Base-by-base conservation (phyloP, 2,329 filamentous ascomycete species). In the Chaetomiaceae sp. region DNA sequence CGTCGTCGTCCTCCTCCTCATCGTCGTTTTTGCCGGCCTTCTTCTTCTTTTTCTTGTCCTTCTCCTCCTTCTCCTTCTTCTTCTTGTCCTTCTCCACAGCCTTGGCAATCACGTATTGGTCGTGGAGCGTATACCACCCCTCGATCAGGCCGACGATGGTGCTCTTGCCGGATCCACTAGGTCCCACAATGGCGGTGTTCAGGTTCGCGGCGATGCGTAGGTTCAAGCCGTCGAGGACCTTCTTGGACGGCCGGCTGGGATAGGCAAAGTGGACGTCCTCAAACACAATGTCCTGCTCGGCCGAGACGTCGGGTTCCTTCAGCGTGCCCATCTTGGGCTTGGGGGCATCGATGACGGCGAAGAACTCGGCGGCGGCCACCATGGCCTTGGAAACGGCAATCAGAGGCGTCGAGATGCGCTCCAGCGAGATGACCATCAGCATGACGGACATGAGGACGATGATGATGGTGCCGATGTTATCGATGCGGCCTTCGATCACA, bases 91-190 rank as follows among this genome's bases (percentile, higher is more conserved):
- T 70, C 55, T 74, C 74, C 34, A 74, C 66, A 3, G 73, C 69
- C 62, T 75, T 76, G 13, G 71, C 73, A 23, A 81, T 73, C n/a
- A 73, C 59, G 48, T 76, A 68, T 53, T 81, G 74, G 5, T 76
- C 71, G 31, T 75, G 70, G 1, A 85, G 70, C 2, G 81, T 78
- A 62, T 89, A 89, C 83, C 85, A 89, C 27, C 85, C 73, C 62
- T 89, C 82, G 3, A 89, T 70, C 2, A 90, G 68, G 0, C 82
- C 84, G 0, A 89, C 79, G 21, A 89, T 81, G 0, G 86, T 90
- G 44, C 82, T 86, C 65, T 90, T 91, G 0, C 87, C 86, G 4
- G 78, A 83, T 0, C 86, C 86, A 2, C 83, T 87, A 0, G 84
- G 79, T 0, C 86, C 86, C 17, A 90, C 86, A 16, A 90, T 83